phyloP scores from a whole-genome alignment of 371 early-diverging fungal species.

The Mortierella sp. region DNA sequence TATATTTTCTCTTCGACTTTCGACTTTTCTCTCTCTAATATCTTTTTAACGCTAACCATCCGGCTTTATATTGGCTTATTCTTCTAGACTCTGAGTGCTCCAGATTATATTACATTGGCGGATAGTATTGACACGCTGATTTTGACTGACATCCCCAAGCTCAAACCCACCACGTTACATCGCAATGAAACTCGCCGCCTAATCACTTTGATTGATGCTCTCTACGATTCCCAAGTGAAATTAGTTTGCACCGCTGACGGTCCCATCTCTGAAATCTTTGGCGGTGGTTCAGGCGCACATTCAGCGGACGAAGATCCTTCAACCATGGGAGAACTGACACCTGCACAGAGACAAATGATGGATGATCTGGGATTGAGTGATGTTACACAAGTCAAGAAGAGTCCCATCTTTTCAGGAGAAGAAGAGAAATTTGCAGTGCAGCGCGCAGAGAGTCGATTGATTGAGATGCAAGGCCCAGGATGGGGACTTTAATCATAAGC shows the following conservation, averaged over 20 bases:
- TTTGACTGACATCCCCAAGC: constrained; percentile 88
- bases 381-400: constrained; percentile 63
- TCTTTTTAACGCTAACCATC: neutral
- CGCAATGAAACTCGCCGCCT: constrained; percentile 93
- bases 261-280: constrained; percentile 76
- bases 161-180: constrained; percentile 76
- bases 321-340: constrained; percentile 41
- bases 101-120: constrained; percentile 91
- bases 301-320: constrained; percentile 60
- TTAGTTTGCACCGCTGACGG: constrained; percentile 82
- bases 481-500: constrained; percentile 44
- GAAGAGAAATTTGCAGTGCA: constrained; percentile 98
- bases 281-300: constrained; percentile 48
- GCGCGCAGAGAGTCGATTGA: constrained; percentile 88
- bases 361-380: constrained; percentile 70
- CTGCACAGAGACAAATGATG: constrained; percentile 64
- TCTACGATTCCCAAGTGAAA: constrained; percentile 85
- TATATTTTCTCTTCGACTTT: neutral
- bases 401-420: constrained; percentile 85
- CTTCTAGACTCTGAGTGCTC: constrained; percentile 79
- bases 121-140: constrained; percentile 80
- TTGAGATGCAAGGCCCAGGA: constrained; percentile 85
- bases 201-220: constrained; percentile 93
- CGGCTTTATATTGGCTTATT: neutral
- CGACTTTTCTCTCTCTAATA: neutral